Evolutionary conservation across 176 grass and related monocot genomes (phyloP).

Genomic region (Secale cereale): DNA sequence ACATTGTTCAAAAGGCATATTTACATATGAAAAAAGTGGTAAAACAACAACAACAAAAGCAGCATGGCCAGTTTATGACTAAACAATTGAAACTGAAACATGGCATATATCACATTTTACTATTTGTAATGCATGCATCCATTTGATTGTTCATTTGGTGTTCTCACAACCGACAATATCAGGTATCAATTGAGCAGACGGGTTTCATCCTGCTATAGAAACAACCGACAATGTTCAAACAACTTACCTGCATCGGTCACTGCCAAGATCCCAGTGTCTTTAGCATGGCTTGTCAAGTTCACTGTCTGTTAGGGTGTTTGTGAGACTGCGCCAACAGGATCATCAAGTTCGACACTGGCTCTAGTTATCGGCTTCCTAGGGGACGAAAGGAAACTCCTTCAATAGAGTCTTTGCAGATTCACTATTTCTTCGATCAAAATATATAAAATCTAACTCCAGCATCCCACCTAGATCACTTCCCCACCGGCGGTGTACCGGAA

Average conservation of each 20-base stretch:
- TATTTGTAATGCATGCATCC: background rate
- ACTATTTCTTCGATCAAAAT: background rate
- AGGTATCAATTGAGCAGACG: background rate
- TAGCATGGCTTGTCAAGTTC: background rate
- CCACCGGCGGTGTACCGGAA: background rate
- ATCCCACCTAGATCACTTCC: background rate
- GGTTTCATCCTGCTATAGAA: background rate
- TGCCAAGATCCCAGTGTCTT: background rate
- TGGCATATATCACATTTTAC: background rate
- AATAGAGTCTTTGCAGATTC: background rate
- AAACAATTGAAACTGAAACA: background rate
- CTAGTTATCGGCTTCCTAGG: background rate
- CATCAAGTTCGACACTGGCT: background rate
- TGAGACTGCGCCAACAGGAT: background rate
- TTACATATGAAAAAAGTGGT: background rate
- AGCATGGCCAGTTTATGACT: background rate
- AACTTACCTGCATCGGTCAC: background rate
- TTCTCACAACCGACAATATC: background rate
- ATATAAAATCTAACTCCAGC: background rate
- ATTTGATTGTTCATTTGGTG: background rate
- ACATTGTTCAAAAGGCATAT: background rate
- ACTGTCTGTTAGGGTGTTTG: background rate
- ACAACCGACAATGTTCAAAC: background rate
- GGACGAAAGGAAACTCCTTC: background rate
- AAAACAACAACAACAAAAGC: background rate